phyloP scores from a whole-genome alignment of 164 flowering plant genomes.

The Cinnamomum micranthum region DNA sequence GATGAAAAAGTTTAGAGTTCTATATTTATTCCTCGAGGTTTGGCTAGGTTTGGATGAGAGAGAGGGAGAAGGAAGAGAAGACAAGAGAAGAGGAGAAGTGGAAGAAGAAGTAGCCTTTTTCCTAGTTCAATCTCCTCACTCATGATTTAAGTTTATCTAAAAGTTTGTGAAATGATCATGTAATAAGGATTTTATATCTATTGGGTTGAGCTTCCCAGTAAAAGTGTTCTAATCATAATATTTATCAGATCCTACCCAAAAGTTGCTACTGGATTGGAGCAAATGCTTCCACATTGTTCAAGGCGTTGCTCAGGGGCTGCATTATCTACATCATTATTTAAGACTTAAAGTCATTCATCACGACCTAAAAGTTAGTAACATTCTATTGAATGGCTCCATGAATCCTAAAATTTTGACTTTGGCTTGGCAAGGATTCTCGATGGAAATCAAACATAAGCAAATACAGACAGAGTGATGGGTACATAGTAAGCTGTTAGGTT shows the following conservation, averaged over 20 bases:
- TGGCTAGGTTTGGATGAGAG: too few species aligned
- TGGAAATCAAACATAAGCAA: slow-evolving; percentile 18
- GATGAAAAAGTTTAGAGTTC: too few species aligned
- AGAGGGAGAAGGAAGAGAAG: too few species aligned
- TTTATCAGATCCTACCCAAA: neutral
- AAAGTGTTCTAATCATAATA: too few species aligned
- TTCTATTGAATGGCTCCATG: slow-evolving; percentile 42
- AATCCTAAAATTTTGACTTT: slow-evolving; percentile 51
- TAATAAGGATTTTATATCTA: too few species aligned
- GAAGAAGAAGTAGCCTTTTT: too few species aligned
- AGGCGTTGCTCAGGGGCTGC: slow-evolving; percentile 50
- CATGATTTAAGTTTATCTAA: too few species aligned
- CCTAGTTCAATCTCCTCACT: too few species aligned
- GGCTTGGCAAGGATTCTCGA: slow-evolving; percentile 39
- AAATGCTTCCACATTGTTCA: slow-evolving; percentile 20
- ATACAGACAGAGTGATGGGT: slow-evolving; percentile 25
- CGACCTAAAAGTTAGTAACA: slow-evolving; percentile 56
- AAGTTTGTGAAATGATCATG: too few species aligned
- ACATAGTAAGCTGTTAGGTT: slow-evolving; percentile 25
- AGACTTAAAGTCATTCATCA: slow-evolving; percentile 43
- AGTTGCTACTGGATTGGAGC: slow-evolving; percentile 15
- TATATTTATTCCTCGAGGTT: too few species aligned
- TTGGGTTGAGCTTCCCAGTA: too few species aligned
- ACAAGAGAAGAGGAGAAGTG: too few species aligned
- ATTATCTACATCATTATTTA: slow-evolving; percentile 59